Conservation (phyloP, 2,329 filamentous ascomycete species). For the Fusarium sp. region DNA sequence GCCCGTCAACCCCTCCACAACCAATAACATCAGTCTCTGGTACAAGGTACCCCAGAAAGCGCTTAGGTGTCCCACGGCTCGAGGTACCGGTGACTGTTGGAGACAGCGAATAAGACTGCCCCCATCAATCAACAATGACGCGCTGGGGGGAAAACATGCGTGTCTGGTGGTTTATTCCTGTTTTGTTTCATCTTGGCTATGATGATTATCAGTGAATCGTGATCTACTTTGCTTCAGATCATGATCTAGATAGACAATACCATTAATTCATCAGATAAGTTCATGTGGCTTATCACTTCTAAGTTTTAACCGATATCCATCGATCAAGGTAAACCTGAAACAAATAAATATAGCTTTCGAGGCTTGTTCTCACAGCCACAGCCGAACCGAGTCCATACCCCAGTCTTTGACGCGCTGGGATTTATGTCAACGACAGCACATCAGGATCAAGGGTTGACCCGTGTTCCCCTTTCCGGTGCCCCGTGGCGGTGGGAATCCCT, state of each 20-base stretch:
- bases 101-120: constrained; percentile 6
- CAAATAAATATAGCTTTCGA: constrained; percentile 6
- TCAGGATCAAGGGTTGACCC: no score
- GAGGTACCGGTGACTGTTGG: not conserved
- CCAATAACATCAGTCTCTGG: not conserved
- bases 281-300: not conserved
- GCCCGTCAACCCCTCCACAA: not conserved
- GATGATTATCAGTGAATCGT: not conserved
- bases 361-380: not conserved
- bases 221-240: not conserved
- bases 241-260: not conserved
- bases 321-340: not conserved
- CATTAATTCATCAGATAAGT: not conserved
- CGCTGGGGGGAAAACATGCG: not conserved
- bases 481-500: not conserved
- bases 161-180: not conserved
- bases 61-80: no score
- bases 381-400: not conserved
- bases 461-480: not conserved
- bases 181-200: constrained; percentile 4
- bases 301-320: not conserved
- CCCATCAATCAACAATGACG: constrained; percentile 9
- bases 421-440: no score
- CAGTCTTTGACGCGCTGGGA: not conserved
- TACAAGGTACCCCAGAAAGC: constrained; percentile 13